Conservation (phyloP, 2,329 filamentous ascomycete genomes). For the Sporothrix inflata region DNA sequence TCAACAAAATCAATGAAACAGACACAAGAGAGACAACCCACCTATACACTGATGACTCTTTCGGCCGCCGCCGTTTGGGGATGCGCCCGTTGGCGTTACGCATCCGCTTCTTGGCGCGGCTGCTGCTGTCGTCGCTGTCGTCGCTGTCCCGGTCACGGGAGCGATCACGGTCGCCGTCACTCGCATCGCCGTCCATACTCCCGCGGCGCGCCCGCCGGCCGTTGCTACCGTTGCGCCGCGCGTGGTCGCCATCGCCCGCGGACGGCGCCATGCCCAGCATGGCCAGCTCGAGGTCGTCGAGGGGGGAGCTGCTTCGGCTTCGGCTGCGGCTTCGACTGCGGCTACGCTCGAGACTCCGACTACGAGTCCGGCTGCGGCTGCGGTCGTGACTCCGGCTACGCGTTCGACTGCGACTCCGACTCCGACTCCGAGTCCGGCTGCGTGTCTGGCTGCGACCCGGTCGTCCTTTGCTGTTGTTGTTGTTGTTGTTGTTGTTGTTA, state of each 20-base stretch:
- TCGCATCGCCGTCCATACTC: background rate
- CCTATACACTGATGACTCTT: conserved; percentile 24
- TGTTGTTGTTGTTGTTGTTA: background rate
- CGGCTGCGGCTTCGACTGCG: background rate
- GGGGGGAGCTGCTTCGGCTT: conserved; percentile 35
- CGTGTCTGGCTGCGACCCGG: conserved; percentile 1
- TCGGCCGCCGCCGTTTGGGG: conserved; percentile 22
- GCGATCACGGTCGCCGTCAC: background rate
- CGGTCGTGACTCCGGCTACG: conserved; percentile 5
- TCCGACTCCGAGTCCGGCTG: background rate
- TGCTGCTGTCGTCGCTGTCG: background rate
- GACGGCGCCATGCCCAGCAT: conserved; percentile 37
- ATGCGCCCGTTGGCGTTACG: conserved; percentile 18
- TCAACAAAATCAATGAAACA: background rate
- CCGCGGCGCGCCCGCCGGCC: background rate
- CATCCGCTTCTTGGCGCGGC: conserved; percentile 8
- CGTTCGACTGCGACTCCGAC: conserved; percentile 19
- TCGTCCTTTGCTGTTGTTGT: too few species aligned
- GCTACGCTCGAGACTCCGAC: conserved; percentile 30
- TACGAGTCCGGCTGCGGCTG: background rate
- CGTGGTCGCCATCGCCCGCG: conserved; percentile 27
- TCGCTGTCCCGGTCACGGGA: background rate
- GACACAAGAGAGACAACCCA: background rate
- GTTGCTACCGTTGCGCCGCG: background rate
- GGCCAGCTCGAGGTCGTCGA: conserved; percentile 35